Base-by-base conservation (phyloP, 768 basidiomycete genomes). In the Boletellus sp. region DNA sequence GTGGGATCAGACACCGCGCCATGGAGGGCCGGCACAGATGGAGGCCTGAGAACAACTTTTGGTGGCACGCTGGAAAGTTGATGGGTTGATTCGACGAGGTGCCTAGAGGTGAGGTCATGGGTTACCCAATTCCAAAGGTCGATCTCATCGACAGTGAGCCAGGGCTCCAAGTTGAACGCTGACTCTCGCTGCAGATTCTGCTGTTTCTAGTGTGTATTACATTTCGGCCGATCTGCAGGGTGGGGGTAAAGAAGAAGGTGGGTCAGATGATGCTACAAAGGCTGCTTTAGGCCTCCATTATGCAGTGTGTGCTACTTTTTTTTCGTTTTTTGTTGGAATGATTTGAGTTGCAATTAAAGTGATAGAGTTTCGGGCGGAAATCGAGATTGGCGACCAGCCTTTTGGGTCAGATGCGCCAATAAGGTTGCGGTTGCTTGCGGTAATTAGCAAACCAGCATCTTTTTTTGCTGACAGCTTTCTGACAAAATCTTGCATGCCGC, bases 341-440 rank as follows among this genome's bases (percentile, higher is more conserved):
- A 64, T 71, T 72, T 74, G 68, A 69, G 74, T 75, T 77, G 76
- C 69, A 76, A 70, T 76, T 28, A 77, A 70, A 73, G 76, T 76
- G 70, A 73, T 77, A 76, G 76, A 73, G 72, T 76, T 78, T 67
- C 65, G 60, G 61, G 42, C 54, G 53, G 51, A 42, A 70, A 74
- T 72, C 73, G 70, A 73, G 73, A 74, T 74, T 64, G 66, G 65
- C 69, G 58, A 70, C 67, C 63, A 70, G 45, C 67, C 69, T 68
- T 68, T 69, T 70, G 69, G 69, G 69, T 69, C 69, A 47, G 35
- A 55, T 55, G 58, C 69, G 56, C 69, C 67, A 70, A 68, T 68
- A 68, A 68, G 68, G 68, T 66, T 65, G 58, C 55, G 56, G 53
- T 44, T 47, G 57, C 47, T 54, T 51, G 52, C 54, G 63, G 61